Evolutionary conservation across 208 protist species (phyloP), one percentile per base, ranked within the genome.

Genomic region (Trypanosoma congolense): DNA sequence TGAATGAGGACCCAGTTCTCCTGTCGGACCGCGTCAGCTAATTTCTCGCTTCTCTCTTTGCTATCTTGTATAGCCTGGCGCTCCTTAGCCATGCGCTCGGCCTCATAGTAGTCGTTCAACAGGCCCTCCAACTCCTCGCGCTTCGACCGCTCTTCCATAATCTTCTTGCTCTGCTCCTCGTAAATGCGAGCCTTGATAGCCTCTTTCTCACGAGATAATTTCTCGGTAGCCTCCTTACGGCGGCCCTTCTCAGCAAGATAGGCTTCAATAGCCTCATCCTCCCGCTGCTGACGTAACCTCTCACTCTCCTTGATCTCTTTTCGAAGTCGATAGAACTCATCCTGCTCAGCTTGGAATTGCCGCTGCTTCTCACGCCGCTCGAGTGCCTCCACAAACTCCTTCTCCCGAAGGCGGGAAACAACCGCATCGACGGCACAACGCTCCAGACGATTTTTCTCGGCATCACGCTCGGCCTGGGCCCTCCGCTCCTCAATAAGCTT

Each of bases 51-150:
- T 21, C 66, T 79, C 44, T 90, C 85, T 50, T 81, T 74, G 68
- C 91, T 76, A 24, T 74, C 81, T 28, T 56, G 41, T 41, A 73
- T 70, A 21, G 77, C 60, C 36, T 83, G 82, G 19, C 56, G 51
- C 62, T 92, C 87, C 77, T 92, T 85, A 8, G 83, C 72, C 33
- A 93, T 14, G 9, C 77, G 82, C 67, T 93, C 80, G 65, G 93
- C 90, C 50, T 88, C 72, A 65, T 96, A 92, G 73, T 94, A 94
- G 59, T 96, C 84, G 57, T 85, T 75, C 33, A 96, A 58, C 21
- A 96, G 73, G 55, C 36, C 66, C 67, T 96, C 86, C 10, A 93
- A 73, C 69, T 96, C 86, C 18, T 81, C 56, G 63, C 92, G 89
- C 65, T 89, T 90, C 41, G 53, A 40, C 56, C 82, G 70, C 74